Base-by-base conservation (phyloP, 2,329 filamentous ascomycete genomes). In the Aspergillus tubingensis region DNA sequence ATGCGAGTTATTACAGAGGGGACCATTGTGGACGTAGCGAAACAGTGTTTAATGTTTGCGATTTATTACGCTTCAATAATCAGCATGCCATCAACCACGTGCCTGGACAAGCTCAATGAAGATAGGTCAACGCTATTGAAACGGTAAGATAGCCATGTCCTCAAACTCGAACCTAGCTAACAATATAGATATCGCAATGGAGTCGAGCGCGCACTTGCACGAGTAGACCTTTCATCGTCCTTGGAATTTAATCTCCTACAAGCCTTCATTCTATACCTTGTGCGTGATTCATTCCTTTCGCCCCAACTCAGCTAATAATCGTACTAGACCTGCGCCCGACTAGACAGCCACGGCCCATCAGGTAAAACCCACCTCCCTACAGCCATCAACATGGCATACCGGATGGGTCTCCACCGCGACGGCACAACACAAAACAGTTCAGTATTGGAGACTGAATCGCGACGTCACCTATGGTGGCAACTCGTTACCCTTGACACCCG, bases 1-100 rank as follows among this genome's bases (percentile, higher is more conserved):
- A 66, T 81, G 23, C 73, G 79, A 13, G 78, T 59, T 78, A 48
- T 59, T n/a, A 39, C 17, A 57, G 48, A 43, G 10, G 39, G 38
- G 5, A 27, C 17, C n/a, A 43, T 15, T 7, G 10, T 39, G 15
- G 51, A 59, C 8, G 5, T 47, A 2, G 36, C 51, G 1, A 57
- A 47, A 2, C 44, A 65, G 30, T 67, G 63, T 27, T 59, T 70
- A 52, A 50, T 67, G 2, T 65, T 62, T 44, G 55, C 66, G 5
- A 61, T 70, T 6, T 68, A 60, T 19, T 67, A 70, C 47, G 60
- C 66, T 2, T 57, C 64, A 2, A 54, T 69, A 1, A 54, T 58
- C 4, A 56, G 59, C 2, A 59, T 65, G 57, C 52, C 67, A 6
- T 54, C 51, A 13, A 51, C 32, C 3, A 60, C 61, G 36, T 69